Percentiles rank a stretch among this genome's conserved stretches.
These are phyloP conservation scores for Globisporangium ultimum DNA, from an alignment of 352 stramenopile species.

Conservation along the genomic window DNA sequence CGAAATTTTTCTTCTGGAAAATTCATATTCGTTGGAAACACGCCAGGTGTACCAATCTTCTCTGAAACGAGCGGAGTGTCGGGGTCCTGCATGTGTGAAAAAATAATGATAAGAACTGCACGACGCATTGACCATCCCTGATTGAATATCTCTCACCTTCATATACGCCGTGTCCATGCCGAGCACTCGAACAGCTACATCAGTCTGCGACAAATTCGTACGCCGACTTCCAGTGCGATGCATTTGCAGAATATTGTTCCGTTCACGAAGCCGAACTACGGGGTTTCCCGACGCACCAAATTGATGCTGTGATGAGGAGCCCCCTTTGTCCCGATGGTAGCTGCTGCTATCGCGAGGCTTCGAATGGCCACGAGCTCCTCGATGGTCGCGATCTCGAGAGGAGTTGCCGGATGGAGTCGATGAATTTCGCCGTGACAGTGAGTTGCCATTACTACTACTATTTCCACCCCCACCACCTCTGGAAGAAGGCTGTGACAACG, in stretches of 20 bases:
- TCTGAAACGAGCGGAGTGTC: constrained; percentile 64
- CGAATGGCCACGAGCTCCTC: constrained; percentile 35
- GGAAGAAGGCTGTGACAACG: constrained; percentile 10
- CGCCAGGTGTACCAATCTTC: constrained; percentile 62
- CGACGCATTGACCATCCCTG: neutral
- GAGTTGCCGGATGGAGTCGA: constrained; percentile 24
- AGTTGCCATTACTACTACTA: constrained; percentile 8
- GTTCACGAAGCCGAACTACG: constrained; percentile 49
- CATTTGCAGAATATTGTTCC: constrained; percentile 77
- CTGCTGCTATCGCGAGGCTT: constrained; percentile 31
- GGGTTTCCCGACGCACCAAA: constrained; percentile 51
- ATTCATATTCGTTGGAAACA: constrained; percentile 73
- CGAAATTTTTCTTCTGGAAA: constrained; percentile 84
- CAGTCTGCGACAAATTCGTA: constrained; percentile 37
- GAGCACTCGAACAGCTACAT: constrained; percentile 55
- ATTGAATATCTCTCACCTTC: constrained; percentile 34
- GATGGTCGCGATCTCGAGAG: constrained; percentile 18
- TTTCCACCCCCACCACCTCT: constrained; percentile 3
- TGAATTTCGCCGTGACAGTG: constrained; percentile 47
- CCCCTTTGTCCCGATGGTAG: constrained; percentile 13
- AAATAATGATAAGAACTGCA: neutral
- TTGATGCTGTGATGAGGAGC: constrained; percentile 26
- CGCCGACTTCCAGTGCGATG: constrained; percentile 52
- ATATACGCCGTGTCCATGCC: constrained; percentile 71
- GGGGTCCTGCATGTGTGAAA: constrained; percentile 34